A percentile compares a stretch with the other conserved stretches of the same genome.
Conservation (phyloP, 768 basidiomycete genomes). For the Piloderma croceum region DNA sequence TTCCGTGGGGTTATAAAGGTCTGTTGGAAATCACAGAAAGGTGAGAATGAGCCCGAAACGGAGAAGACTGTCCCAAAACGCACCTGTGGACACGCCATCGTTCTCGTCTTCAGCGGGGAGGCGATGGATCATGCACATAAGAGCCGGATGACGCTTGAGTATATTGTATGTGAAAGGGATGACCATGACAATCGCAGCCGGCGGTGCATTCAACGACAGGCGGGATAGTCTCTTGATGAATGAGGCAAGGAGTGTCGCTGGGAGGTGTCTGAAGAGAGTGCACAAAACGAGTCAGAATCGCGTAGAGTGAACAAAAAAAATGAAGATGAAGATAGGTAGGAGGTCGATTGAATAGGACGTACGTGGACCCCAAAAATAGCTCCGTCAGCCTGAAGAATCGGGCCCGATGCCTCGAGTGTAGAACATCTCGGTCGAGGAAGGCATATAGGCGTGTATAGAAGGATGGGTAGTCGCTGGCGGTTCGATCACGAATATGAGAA, state of each 20-base stretch:
- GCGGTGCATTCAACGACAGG: slow-evolving; percentile 78
- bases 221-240: slow-evolving; percentile 90
- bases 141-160: slow-evolving; percentile 83
- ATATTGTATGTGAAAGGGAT: slow-evolving; percentile 94
- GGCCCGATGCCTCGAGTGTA: slow-evolving; percentile 89
- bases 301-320: slow-evolving; percentile 1
- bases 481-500: slow-evolving; percentile 2
- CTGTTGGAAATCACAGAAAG: slow-evolving; percentile 31
- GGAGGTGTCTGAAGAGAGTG: slow-evolving; percentile 60
- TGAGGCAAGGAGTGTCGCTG: slow-evolving; percentile 86
- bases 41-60: too few species aligned
- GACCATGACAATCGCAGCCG: slow-evolving; percentile 84
- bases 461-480: slow-evolving; percentile 84
- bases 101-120: slow-evolving; percentile 31
- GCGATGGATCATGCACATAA: slow-evolving; percentile 92
- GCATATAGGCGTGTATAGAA: slow-evolving; percentile 92
- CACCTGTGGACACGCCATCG: too few species aligned
- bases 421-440: slow-evolving; percentile 79
- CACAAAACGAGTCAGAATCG: slow-evolving; percentile 1
- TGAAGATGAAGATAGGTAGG: slow-evolving; percentile 1
- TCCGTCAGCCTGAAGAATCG: slow-evolving; percentile 93
- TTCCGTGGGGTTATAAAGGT: slow-evolving; percentile 68
- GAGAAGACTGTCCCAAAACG: too few species aligned
- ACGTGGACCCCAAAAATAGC: slow-evolving; percentile 90
- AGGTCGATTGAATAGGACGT: too few species aligned